These are phyloP conservation scores for Phaffomyces antillensis DNA, from an alignment of 805 yeast species.

Conservation along the genomic window DNA sequence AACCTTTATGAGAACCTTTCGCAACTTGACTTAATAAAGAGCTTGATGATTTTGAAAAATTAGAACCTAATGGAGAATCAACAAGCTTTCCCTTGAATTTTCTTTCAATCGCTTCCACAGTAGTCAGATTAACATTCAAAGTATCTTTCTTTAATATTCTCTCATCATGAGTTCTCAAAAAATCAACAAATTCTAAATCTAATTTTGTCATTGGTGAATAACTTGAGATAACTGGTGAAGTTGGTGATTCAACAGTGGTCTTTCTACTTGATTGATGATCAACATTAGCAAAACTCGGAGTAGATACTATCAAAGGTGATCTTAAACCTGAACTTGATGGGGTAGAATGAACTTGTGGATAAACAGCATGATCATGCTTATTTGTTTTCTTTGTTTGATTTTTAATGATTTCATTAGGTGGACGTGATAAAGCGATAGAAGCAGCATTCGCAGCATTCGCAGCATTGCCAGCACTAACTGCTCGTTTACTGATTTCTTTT, in stretches of 20 bases:
- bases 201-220: conserved; percentile 39
- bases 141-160: conserved; percentile 53
- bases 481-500: conserved; percentile 4
- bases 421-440: conserved; percentile 21
- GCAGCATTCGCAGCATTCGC: conserved; percentile 23
- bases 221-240: neutral
- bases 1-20: conserved; percentile 35
- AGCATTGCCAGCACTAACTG: conserved; percentile 10
- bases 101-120: conserved; percentile 47
- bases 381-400: conserved; percentile 8
- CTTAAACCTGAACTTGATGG: neutral
- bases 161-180: conserved; percentile 49
- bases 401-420: conserved; percentile 22
- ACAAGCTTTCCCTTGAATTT: conserved; percentile 49
- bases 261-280: neutral
- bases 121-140: conserved; percentile 36
- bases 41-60: conserved; percentile 30
- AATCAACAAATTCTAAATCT: conserved; percentile 55
- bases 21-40: conserved; percentile 38
- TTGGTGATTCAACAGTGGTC: neutral
- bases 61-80: conserved; percentile 49
- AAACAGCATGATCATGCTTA: no score
- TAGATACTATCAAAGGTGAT: neutral
- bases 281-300: neutral
- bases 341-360: neutral